Conservation (phyloP, 75 land plant species). For the Larix kaempferi region DNA sequence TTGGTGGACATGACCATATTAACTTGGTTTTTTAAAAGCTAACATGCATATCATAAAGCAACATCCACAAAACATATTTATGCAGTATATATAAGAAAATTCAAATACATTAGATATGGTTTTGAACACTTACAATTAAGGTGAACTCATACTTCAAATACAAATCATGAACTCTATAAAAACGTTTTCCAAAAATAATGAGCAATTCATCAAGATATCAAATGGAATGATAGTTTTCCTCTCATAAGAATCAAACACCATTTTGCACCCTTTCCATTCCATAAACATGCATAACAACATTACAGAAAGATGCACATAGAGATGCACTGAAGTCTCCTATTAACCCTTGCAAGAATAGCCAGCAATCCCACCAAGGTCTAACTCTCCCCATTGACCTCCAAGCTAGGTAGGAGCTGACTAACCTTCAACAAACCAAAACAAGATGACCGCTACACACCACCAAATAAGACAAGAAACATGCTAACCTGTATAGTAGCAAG, state of each 20-base stretch:
- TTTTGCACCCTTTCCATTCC: constrained; percentile 71
- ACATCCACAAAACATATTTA: not conserved
- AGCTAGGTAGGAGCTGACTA: constrained; percentile 77
- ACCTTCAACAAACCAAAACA: constrained; percentile 99
- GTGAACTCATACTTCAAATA: constrained; percentile 99
- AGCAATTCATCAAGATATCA: constrained; percentile 79
- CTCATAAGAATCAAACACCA: constrained; percentile 90
- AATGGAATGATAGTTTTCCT: constrained; percentile 59
- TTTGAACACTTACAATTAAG: constrained; percentile 71
- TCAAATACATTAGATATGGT: not conserved
- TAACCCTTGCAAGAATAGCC: constrained; percentile 61
- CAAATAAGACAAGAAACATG: no score
- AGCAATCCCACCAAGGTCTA: constrained; percentile 78
- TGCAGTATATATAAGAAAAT: not conserved
- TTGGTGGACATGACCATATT: not conserved
- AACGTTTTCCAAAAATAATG: constrained; percentile 85
- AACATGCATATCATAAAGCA: not conserved
- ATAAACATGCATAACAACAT: constrained; percentile 59
- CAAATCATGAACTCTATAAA: constrained; percentile 99
- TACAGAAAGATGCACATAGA: constrained; percentile 62
- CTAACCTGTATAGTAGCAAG: no score
- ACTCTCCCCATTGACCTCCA: constrained; percentile 88
- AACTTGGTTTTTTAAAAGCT: not conserved
- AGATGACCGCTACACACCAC: no score
- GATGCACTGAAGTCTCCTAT: constrained; percentile 72